These are phyloP conservation scores for Nicotiana rustica DNA, from an alignment of 305 asterid genomes.

Conservation along the genomic window DNA sequence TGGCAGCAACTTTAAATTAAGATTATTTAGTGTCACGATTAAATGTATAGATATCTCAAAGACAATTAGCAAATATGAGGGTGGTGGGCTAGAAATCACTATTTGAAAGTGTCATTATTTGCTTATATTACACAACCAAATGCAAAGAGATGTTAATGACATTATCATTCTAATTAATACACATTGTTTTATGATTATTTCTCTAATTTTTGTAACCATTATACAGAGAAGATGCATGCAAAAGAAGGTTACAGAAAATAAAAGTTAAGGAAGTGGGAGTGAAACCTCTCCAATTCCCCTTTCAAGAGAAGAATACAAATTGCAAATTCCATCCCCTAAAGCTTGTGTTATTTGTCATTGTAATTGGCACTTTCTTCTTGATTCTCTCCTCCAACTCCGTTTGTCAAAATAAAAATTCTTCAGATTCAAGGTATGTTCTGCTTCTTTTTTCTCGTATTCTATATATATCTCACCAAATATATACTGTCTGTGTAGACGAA, in stretches of 20 bases:
- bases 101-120: neutral
- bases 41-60: neutral
- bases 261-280: conserved; percentile 36
- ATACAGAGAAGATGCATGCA: conserved; percentile 41
- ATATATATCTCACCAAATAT: neutral
- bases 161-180: neutral
- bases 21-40: too few relatives aligned
- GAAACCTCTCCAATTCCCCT: conserved; percentile 37
- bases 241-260: conserved; percentile 38
- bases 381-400: conserved; percentile 38
- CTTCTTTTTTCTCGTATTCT: neutral
- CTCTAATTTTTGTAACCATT: neutral
- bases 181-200: neutral
- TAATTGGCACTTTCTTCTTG: conserved; percentile 34
- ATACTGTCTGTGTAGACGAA: neutral
- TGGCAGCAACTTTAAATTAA: too few relatives aligned
- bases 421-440: conserved; percentile 38
- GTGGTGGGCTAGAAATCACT: neutral
- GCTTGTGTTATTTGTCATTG: conserved; percentile 29
- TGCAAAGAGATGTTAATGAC: neutral
- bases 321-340: conserved; percentile 35
- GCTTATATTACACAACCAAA: neutral
- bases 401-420: conserved; percentile 18
- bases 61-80: neutral
- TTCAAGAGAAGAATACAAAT: conserved; percentile 40